Conservation (phyloP, 495 filamentous ascomycete genomes). For the Penicillium bovifimosum region DNA sequence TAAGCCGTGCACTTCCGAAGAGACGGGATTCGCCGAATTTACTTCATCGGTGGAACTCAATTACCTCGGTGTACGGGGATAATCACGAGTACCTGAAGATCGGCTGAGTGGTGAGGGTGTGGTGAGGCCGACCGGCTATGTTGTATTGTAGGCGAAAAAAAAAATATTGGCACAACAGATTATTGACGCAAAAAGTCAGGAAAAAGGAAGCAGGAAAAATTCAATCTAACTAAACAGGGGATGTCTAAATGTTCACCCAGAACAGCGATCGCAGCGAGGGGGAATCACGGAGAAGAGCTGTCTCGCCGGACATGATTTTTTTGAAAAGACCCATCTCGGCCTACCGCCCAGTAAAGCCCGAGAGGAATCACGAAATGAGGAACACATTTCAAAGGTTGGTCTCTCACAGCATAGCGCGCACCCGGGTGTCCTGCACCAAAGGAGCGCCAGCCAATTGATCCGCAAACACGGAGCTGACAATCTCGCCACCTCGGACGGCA, state of each 20-base stretch:
- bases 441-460: constrained; percentile 30
- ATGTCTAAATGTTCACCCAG: constrained; percentile 7
- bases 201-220: background rate
- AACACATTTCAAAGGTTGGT: background rate
- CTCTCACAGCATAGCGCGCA: constrained; percentile 39
- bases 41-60: background rate
- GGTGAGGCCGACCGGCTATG: background rate
- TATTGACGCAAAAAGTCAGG: constrained; percentile 1
- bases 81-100: background rate
- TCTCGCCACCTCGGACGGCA: constrained; percentile 68
- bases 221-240: constrained; percentile 3
- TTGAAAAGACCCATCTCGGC: background rate
- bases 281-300: constrained; percentile 5
- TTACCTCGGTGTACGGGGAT: background rate
- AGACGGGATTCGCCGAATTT: background rate
- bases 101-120: background rate
- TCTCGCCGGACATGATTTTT: constrained; percentile 1
- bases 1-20: background rate
- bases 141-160: background rate
- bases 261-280: background rate
- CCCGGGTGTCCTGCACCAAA: constrained; percentile 36
- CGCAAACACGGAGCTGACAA: constrained; percentile 71
- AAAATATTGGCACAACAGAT: background rate
- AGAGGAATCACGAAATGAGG: background rate
- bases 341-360: background rate